These are phyloP conservation scores for Monosporozyma aerobia DNA, from an alignment of 805 yeast species.

Conservation along the genomic window DNA sequence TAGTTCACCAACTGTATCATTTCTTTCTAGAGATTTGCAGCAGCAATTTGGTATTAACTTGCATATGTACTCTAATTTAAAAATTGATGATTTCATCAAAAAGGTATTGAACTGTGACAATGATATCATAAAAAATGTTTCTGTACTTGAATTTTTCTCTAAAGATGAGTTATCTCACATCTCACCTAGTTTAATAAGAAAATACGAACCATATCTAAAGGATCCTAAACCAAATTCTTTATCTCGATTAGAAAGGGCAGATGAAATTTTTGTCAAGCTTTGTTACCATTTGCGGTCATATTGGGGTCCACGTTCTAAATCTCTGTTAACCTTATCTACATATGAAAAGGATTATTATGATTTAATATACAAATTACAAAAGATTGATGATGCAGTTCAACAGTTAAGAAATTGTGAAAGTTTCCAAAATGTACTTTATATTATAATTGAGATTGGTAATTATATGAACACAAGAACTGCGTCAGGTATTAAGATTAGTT, in stretches of 20 bases:
- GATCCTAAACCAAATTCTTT: conserved; percentile 23
- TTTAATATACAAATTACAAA: conserved; percentile 43
- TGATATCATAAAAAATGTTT: conserved; percentile 41
- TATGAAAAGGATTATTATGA: conserved; percentile 63
- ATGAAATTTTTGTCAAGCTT: conserved; percentile 57
- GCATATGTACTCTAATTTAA: conserved; percentile 46
- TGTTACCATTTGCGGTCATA: conserved; percentile 59
- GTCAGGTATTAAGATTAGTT: conserved; percentile 58
- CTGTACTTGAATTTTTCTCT: conserved; percentile 60
- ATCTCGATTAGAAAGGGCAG: conserved; percentile 58
- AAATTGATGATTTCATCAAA: conserved; percentile 45
- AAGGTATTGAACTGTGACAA: conserved; percentile 55
- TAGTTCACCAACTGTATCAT: conserved; percentile 36
- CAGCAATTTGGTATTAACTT: conserved; percentile 76
- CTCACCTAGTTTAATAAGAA: conserved; percentile 44
- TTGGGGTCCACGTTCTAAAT: conserved; percentile 66
- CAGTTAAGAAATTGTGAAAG: conserved; percentile 43
- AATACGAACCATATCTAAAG: conserved; percentile 55
- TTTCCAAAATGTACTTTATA: conserved; percentile 49
- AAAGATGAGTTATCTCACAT: conserved; percentile 57
- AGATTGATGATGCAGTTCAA: conserved; percentile 51
- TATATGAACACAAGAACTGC: conserved; percentile 75
- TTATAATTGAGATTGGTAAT: conserved; percentile 66
- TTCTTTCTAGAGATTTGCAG: conserved; percentile 60
- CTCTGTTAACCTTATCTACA: conserved; percentile 43